Conservation (phyloP, 116 monocot species). For the Zostera marina region DNA sequence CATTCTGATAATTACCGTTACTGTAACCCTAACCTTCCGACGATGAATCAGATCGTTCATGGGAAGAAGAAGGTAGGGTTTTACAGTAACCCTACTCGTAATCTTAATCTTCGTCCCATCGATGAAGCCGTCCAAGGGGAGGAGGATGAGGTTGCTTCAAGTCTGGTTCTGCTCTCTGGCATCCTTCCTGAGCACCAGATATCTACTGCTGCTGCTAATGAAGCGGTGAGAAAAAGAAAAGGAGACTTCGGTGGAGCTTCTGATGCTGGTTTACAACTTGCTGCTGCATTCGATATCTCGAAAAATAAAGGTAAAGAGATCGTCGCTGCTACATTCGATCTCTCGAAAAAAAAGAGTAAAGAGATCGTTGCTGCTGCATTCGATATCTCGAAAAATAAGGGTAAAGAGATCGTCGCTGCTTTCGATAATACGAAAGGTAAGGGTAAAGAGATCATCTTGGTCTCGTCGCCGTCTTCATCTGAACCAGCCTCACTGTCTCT, state of each 20-base stretch:
- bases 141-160: constrained; percentile 5
- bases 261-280: too few relatives aligned
- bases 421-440: too few relatives aligned
- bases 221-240: too few relatives aligned
- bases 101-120: not conserved
- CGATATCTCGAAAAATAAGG: not conserved
- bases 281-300: not conserved
- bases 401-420: not conserved
- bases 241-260: too few relatives aligned
- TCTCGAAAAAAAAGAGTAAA: too few relatives aligned
- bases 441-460: too few relatives aligned
- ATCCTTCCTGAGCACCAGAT: not conserved
- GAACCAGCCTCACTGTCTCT: too few relatives aligned
- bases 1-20: constrained; percentile 54
- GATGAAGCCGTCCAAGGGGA: not conserved
- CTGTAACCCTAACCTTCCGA: constrained; percentile 29
- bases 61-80: too few relatives aligned
- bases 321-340: not conserved
- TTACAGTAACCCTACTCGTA: too few relatives aligned
- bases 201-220: not conserved
- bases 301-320: not conserved
- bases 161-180: constrained; percentile 7
- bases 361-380: too few relatives aligned
- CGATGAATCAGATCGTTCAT: not conserved
- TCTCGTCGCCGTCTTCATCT: too few relatives aligned